phyloP scores from a whole-genome alignment of 2,329 filamentous ascomycete species.

The Nannizziopsis barbatae region DNA sequence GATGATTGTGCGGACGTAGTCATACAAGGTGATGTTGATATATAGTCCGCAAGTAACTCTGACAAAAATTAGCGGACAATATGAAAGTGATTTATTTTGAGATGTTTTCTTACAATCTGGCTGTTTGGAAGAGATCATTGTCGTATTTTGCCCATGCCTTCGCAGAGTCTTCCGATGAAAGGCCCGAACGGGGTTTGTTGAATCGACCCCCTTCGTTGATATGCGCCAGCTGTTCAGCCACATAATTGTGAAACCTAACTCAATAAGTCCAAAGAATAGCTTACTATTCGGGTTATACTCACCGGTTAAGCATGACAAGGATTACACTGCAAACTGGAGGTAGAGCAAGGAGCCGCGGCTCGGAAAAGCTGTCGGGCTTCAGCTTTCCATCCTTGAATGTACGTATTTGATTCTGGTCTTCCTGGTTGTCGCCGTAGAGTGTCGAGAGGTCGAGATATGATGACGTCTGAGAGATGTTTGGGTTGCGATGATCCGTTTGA shows the following conservation, averaged over 20 bases:
- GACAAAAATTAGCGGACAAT: constrained; percentile 7
- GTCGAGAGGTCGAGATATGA: constrained; percentile 41
- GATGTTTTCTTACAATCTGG: constrained; percentile 19
- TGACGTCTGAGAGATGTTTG: constrained; percentile 30
- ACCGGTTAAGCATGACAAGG: constrained; percentile 31
- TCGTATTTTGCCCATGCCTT: constrained; percentile 29
- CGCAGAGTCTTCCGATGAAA: constrained; percentile 20
- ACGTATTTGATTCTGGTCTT: constrained; percentile 28
- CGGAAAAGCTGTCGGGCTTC: constrained; percentile 31
- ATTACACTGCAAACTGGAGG: constrained; percentile 28
- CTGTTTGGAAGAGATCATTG: constrained; percentile 29
- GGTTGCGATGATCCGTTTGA: constrained; percentile 28
- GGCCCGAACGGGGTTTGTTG: constrained; percentile 15
- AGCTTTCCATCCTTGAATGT: constrained; percentile 30
- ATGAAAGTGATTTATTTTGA: background rate
- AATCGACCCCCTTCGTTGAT: constrained; percentile 38
- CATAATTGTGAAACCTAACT: constrained; percentile 30
- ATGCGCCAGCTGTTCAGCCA: constrained; percentile 26
- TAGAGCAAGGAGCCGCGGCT: constrained; percentile 24
- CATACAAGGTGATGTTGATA: constrained; percentile 28
- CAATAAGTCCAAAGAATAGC: constrained; percentile 19
- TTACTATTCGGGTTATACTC: constrained; percentile 55
- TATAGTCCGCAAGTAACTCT: constrained; percentile 25
- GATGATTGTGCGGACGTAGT: constrained; percentile 25
- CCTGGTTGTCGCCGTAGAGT: constrained; percentile 32